A percentile compares a stretch with the other conserved stretches of the same genome.
These are phyloP conservation scores for Ananas comosus DNA, from an alignment of 176 grass and related monocot species.

Conservation along the genomic window DNA sequence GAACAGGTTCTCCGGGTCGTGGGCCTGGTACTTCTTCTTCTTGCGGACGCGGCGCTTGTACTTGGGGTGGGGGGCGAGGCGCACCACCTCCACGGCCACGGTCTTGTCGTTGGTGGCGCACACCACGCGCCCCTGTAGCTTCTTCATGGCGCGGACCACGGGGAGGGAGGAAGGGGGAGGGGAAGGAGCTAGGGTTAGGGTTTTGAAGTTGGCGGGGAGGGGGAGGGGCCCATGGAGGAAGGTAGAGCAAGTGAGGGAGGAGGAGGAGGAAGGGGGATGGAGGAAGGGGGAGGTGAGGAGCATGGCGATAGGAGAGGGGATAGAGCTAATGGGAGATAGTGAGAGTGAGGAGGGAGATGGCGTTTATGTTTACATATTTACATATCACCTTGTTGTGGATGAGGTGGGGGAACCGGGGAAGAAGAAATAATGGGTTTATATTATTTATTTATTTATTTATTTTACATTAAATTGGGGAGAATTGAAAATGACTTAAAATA, in stretches of 20 bases:
- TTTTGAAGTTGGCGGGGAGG: constrained; percentile 15
- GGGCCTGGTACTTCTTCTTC: constrained; percentile 94
- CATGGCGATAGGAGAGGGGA: too few relatives aligned
- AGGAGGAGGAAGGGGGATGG: not conserved
- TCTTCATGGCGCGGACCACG: constrained; percentile 47
- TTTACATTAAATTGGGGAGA: too few relatives aligned
- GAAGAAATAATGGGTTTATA: too few relatives aligned
- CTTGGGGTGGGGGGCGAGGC: constrained; percentile 56
- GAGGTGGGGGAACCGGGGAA: too few relatives aligned
- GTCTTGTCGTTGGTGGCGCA: constrained; percentile 83
- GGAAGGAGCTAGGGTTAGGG: not conserved
- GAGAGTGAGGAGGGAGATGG: too few relatives aligned
- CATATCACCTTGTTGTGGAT: too few relatives aligned
- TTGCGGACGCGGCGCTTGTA: constrained; percentile 63
- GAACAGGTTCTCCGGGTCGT: constrained; percentile 87
- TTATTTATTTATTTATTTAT: too few relatives aligned
- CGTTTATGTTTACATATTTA: too few relatives aligned
- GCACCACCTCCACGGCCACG: constrained; percentile 65
- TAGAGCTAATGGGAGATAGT: too few relatives aligned
- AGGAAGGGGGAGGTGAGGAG: not conserved
- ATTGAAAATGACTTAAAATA: too few relatives aligned
- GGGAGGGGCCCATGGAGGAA: constrained; percentile 33
- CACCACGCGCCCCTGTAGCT: constrained; percentile 62
- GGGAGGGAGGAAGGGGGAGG: not conserved
- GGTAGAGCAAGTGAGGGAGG: not conserved